Base-by-base conservation (phyloP, 1,284 basidiomycete genomes). In the Ustilago vetiveriae region DNA sequence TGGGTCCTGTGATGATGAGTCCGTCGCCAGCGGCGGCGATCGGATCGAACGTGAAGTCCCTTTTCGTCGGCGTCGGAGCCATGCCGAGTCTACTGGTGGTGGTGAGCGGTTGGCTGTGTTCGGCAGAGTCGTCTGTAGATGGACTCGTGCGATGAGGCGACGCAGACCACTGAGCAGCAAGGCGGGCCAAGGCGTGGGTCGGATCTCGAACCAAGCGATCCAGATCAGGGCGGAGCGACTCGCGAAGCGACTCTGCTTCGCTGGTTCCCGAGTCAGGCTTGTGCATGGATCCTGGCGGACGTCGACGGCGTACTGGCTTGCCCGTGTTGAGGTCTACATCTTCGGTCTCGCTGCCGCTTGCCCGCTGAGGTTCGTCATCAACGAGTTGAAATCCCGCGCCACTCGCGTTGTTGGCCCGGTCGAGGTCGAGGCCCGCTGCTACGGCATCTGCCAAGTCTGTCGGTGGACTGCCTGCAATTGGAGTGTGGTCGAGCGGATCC, bases 11-110 rank as follows among this genome's bases (percentile, higher is more conserved):
- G 36, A 72, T 72, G 53, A 76, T 73, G 16, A 79, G 58, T 9
- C 76, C 76, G 29, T 79, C 76, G 21, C 73, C 75, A 14, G 59
- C 72, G 10, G 75, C 76, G 11, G 74, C 65, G n/a, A 79, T 63
- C 6, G 74, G 72, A 26, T 79, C 76, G 22, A 79, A 75, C 0
- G 68, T 71, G 33, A 59, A 66, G 29, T 56, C 63, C 14, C 40
- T 48, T 17, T 48, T 51, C 13, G 53, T 57, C 16, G 69, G 66
- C 11, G 64, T 59, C 4, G 62, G 62, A 7, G 58, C 65, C 6
- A 58, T 46, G 19, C 51, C 59, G 17, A 46, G 37, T 17, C 47
- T 11, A 36, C 54, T 57, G n/a, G 58, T 56, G n/a, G 66, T 63
- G 29, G 52, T 46, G 19, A 70, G 55, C 13, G 47, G 38, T 24